These are phyloP conservation scores for Sporothrix mexicana DNA, from an alignment of 2,329 filamentous ascomycete genomes.

Conservation along the genomic window DNA sequence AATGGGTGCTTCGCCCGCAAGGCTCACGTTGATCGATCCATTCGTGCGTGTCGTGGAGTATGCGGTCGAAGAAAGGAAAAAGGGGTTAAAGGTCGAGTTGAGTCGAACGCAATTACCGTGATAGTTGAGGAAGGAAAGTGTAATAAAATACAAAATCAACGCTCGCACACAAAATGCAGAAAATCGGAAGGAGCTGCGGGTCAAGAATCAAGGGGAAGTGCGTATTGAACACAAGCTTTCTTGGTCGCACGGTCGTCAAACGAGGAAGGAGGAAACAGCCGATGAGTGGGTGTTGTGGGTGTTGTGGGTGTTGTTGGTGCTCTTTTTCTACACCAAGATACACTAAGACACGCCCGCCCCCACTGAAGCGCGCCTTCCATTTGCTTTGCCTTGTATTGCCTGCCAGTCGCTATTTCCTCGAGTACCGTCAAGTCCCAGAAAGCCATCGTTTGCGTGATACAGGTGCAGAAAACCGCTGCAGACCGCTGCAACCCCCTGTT, in stretches of 20 bases:
- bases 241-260: constrained; percentile 12
- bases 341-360: not conserved
- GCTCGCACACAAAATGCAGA: not conserved
- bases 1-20: not conserved
- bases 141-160: not conserved
- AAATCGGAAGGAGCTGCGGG: not conserved
- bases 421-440: not conserved
- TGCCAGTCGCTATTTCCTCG: not conserved
- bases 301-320: not conserved
- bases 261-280: constrained; percentile 13
- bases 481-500: not conserved
- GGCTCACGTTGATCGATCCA: constrained; percentile 22
- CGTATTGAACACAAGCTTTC: not conserved
- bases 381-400: not conserved
- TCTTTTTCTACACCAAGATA: not conserved
- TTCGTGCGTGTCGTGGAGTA: not conserved
- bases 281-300: not conserved
- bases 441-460: constrained; percentile 2
- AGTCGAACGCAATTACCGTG: not conserved
- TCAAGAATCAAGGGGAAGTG: not conserved
- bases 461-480: not conserved
- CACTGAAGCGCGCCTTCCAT: not conserved
- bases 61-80: not conserved
- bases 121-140: not conserved
- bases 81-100: not conserved